These are phyloP conservation scores for Aspergillus nanangensis DNA, from an alignment of 495 filamentous ascomycete species.

Conservation along the genomic window DNA sequence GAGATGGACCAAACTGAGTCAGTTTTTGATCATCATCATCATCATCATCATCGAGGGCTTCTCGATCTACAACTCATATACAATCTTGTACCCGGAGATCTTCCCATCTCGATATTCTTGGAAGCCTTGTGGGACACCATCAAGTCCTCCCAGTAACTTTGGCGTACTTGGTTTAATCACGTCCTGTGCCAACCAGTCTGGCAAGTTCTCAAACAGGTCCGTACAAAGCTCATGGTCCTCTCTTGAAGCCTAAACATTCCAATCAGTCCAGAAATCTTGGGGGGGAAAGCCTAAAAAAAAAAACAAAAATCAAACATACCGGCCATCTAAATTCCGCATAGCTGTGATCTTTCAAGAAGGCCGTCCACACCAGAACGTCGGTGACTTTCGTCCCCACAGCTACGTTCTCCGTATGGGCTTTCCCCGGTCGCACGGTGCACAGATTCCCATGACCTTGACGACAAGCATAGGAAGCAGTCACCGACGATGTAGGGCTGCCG, in stretches of 20 bases:
- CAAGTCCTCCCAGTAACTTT: constrained; percentile 14
- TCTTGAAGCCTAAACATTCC: constrained; percentile 17
- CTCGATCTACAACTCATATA: constrained; percentile 18
- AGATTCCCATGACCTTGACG: constrained; percentile 7
- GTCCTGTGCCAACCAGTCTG: constrained; percentile 19
- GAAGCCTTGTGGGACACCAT: constrained; percentile 17
- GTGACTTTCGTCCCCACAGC: constrained; percentile 14
- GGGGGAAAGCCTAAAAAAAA: not conserved
- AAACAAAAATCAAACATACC: constrained; percentile 6
- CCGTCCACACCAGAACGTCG: constrained; percentile 30
- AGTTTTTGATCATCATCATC: no score
- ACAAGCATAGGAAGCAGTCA: constrained; percentile 12
- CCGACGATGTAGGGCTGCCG: constrained; percentile 18
- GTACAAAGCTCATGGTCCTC: constrained; percentile 21
- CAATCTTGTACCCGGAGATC: constrained; percentile 26
- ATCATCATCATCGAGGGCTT: no score
- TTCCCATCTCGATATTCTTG: constrained; percentile 21
- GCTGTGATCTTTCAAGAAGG: constrained; percentile 27
- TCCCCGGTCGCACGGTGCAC: constrained; percentile 29
- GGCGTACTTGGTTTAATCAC: constrained; percentile 14
- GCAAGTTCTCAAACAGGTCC: constrained; percentile 26
- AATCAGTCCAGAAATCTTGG: not conserved
- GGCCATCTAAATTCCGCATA: constrained; percentile 24
- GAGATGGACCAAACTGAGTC: no score
- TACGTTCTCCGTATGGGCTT: constrained; percentile 24